Evolutionary conservation across 768 basidiomycete species (phyloP).

Genomic region (Boletus bicolor): DNA sequence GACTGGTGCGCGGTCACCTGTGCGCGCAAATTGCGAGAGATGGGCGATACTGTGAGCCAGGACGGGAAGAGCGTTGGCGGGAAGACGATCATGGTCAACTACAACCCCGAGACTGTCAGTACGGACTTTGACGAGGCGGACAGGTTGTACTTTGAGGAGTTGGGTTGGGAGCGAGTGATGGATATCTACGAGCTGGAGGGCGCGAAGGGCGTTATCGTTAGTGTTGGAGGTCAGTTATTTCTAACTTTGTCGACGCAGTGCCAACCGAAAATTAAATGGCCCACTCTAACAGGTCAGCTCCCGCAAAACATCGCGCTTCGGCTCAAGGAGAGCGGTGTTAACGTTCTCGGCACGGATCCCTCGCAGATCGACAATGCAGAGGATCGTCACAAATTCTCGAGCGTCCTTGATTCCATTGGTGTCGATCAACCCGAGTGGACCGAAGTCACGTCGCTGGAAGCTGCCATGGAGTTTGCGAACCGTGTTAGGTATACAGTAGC

Average conservation of each 20-base stretch:
- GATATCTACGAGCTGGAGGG: slow-evolving; percentile 98
- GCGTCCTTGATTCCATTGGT: slow-evolving; percentile 88
- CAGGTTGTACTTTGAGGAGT: slow-evolving; percentile 95
- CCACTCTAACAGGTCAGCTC: slow-evolving; percentile 67
- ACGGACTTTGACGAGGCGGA: slow-evolving; percentile 99
- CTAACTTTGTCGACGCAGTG: neutral
- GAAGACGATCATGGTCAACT: slow-evolving; percentile 98
- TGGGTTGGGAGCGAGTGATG: slow-evolving; percentile 98
- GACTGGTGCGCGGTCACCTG: slow-evolving; percentile 99
- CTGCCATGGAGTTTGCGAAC: slow-evolving; percentile 87
- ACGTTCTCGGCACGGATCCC: slow-evolving; percentile 95
- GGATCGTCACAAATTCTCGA: slow-evolving; percentile 99
- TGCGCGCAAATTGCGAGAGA: slow-evolving; percentile 84
- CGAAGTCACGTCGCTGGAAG: slow-evolving; percentile 83
- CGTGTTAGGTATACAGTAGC: slow-evolving; percentile 55
- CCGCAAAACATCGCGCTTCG: slow-evolving; percentile 98
- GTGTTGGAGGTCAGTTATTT: slow-evolving; percentile 77
- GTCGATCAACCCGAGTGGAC: slow-evolving; percentile 98
- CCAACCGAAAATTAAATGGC: neutral
- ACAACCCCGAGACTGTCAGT: slow-evolving; percentile 98
- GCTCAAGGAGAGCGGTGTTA: slow-evolving; percentile 86
- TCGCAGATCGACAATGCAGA: slow-evolving; percentile 94
- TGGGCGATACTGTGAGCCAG: slow-evolving; percentile 47
- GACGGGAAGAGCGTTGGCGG: slow-evolving; percentile 36
- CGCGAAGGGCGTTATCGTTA: slow-evolving; percentile 91